Evolutionary conservation across 2,329 filamentous ascomycete genomes (phyloP).

Genomic region (Verticillium klebahnii): DNA sequence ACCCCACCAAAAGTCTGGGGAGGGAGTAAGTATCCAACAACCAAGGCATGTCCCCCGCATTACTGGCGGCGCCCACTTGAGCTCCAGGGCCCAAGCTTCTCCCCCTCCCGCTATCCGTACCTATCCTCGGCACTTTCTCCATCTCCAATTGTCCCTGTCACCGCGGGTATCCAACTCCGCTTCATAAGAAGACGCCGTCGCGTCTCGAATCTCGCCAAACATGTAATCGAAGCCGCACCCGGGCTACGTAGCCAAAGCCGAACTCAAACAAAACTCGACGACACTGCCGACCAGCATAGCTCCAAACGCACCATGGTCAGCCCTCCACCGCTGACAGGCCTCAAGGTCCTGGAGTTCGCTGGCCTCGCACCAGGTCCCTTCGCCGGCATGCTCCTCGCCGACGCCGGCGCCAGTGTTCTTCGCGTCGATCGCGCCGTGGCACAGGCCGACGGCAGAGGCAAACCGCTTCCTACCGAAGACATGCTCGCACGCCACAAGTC

Average conservation of each 20-base stretch:
- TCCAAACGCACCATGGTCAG: slow-evolving; percentile 23
- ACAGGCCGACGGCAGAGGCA: slow-evolving; percentile 28
- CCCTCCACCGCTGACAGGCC: slow-evolving; percentile 39
- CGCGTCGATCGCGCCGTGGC: slow-evolving; percentile 69
- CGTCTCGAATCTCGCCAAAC: not conserved
- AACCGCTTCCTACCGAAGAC: slow-evolving; percentile 54
- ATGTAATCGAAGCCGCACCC: not conserved
- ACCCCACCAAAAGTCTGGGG: not conserved
- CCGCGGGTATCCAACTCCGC: not conserved
- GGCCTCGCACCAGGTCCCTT: slow-evolving; percentile 73
- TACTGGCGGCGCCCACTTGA: not conserved
- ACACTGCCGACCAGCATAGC: not conserved
- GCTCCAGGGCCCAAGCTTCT: not conserved
- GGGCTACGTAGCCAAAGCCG: not conserved
- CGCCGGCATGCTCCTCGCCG: slow-evolving; percentile 80
- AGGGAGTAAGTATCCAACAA: not conserved
- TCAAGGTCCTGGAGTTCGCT: slow-evolving; percentile 57
- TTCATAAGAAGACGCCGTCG: not conserved
- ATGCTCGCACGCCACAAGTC: slow-evolving; percentile 75
- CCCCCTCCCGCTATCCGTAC: not conserved
- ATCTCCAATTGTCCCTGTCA: not conserved
- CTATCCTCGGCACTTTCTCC: not conserved
- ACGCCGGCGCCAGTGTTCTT: slow-evolving; percentile 83
- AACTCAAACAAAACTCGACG: not conserved
- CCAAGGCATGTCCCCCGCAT: too few species aligned